These are phyloP conservation scores for Stellera chamaejasme DNA, from an alignment of 345 rosid genomes.

Conservation along the genomic window DNA sequence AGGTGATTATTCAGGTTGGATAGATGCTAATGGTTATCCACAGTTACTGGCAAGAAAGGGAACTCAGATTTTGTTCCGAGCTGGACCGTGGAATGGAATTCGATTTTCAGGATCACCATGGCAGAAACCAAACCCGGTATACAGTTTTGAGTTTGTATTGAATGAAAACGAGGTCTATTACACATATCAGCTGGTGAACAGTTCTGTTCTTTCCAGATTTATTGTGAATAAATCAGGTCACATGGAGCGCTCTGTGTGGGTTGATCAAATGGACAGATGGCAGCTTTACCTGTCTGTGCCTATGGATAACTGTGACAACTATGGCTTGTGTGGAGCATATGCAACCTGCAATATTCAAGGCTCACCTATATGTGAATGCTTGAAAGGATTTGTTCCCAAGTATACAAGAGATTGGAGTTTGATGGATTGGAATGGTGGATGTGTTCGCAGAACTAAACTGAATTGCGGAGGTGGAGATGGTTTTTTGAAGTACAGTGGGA, in stretches of 20 bases:
- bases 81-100: slow-evolving; percentile 42
- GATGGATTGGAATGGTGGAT: slow-evolving; percentile 35
- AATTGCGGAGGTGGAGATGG: slow-evolving; percentile 18
- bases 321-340: slow-evolving; percentile 26
- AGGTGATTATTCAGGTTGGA: slow-evolving; percentile 21
- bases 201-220: slow-evolving; percentile 20
- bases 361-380: slow-evolving; percentile 32
- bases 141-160: slow-evolving; percentile 17
- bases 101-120: slow-evolving; percentile 35
- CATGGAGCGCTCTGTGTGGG: slow-evolving; percentile 19
- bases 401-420: slow-evolving; percentile 19
- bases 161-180: slow-evolving; percentile 23
- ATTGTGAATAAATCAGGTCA: slow-evolving; percentile 20
- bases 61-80: slow-evolving; percentile 7
- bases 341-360: slow-evolving; percentile 27
- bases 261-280: slow-evolving; percentile 21
- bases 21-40: slow-evolving; percentile 31
- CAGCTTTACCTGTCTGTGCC: slow-evolving; percentile 17
- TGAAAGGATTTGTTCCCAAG: slow-evolving; percentile 29
- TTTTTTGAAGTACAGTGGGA: slow-evolving; percentile 20
- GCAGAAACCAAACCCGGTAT: slow-evolving; percentile 16
- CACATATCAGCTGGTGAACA: slow-evolving; percentile 15
- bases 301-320: slow-evolving; percentile 29
- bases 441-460: slow-evolving; percentile 18
- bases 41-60: slow-evolving; percentile 22